phyloP scores from a whole-genome alignment of 192 early-diverging fungal species.

The Paraglomus occultum region DNA sequence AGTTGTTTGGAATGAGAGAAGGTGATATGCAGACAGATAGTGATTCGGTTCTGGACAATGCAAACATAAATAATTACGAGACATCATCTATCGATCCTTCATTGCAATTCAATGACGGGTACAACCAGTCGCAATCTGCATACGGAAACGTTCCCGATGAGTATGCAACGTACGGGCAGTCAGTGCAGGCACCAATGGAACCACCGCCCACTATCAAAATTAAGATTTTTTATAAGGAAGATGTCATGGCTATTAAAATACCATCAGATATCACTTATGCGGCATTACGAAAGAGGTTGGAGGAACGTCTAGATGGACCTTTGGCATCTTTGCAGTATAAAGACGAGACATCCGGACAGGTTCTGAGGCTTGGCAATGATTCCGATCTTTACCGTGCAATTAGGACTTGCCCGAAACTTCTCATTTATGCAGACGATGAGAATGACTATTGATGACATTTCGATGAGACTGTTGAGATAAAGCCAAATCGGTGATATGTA shows the following conservation, averaged over 20 bases:
- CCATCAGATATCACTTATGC: constrained; percentile 54
- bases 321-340: constrained; percentile 41
- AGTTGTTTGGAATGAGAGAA: constrained; percentile 53
- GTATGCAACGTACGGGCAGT: too few species aligned
- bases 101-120: too few species aligned
- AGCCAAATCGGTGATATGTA: too few species aligned
- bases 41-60: constrained; percentile 34
- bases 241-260: constrained; percentile 73
- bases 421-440: constrained; percentile 5
- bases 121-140: too few species aligned
- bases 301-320: constrained; percentile 49
- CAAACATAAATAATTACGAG: constrained; percentile 1
- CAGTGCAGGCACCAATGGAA: not conserved
- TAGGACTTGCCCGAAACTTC: not conserved
- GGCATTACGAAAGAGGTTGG: constrained; percentile 58
- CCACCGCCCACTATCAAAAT: constrained; percentile 52
- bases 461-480: too few species aligned
- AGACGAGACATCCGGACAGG: constrained; percentile 33
- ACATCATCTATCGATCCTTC: constrained; percentile 35
- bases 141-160: too few species aligned
- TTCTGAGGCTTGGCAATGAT: constrained; percentile 4
- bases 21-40: constrained; percentile 57
- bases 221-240: constrained; percentile 67
- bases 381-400: constrained; percentile 5
- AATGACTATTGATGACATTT: too few species aligned